A percentile compares a stretch with the other conserved stretches of the same genome.
phyloP scores from a whole-genome alignment of 129 eudicot species.

The Calendula officinalis region DNA sequence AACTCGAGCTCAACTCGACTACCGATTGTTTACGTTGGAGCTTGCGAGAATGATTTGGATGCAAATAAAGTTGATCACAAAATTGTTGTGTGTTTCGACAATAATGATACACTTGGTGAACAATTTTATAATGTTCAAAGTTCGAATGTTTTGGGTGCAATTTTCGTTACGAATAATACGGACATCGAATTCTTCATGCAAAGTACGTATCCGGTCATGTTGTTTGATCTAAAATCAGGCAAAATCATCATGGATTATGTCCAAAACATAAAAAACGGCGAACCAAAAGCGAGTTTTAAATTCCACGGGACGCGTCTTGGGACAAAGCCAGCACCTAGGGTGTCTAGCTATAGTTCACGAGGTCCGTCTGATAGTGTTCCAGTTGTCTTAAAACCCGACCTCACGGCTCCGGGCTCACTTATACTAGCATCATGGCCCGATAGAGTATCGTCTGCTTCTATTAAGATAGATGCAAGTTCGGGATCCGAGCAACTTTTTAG shows the following conservation, averaged over 20 bases:
- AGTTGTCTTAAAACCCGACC: constrained; percentile 59
- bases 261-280: constrained; percentile 3
- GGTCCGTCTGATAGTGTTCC: constrained; percentile 74
- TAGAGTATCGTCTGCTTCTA: constrained; percentile 20
- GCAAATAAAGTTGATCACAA: constrained; percentile 25
- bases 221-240: constrained; percentile 41
- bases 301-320: constrained; percentile 47
- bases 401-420: constrained; percentile 68
- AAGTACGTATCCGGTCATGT: constrained; percentile 47
- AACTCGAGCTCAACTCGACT: constrained; percentile 23
- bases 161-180: constrained; percentile 55
- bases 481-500: constrained; percentile 24
- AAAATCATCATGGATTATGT: constrained; percentile 37
- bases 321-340: constrained; percentile 49
- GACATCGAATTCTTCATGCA: constrained; percentile 40
- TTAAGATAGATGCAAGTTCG: neutral
- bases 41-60: constrained; percentile 39
- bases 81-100: constrained; percentile 61
- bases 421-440: constrained; percentile 75
- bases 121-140: constrained; percentile 35
- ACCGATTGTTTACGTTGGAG: constrained; percentile 27
- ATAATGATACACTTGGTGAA: constrained; percentile 35
- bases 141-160: constrained; percentile 39
- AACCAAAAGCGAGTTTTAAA: constrained; percentile 43
- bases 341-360: constrained; percentile 69